Percentiles rank a stretch among this genome's conserved stretches.
These are phyloP conservation scores for Diaporthe ampelina DNA, from an alignment of 2,329 filamentous ascomycete genomes.

Conservation along the genomic window DNA sequence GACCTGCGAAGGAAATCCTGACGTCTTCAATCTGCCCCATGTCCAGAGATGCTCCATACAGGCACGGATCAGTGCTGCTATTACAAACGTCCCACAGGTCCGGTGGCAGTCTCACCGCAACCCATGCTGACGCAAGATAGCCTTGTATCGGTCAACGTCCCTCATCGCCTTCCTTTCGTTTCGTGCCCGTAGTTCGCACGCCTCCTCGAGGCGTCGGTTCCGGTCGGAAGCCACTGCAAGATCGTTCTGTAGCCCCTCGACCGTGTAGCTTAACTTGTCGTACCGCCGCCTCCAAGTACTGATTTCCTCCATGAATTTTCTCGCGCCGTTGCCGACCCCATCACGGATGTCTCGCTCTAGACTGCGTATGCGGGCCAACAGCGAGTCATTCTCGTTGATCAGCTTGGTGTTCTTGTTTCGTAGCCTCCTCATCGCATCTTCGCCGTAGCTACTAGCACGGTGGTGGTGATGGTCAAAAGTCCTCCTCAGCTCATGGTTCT, in stretches of 20 bases:
- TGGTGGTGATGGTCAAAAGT: constrained; percentile 49
- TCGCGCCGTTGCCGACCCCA: constrained; percentile 43
- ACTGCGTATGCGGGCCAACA: constrained; percentile 52
- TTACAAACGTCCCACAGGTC: neutral
- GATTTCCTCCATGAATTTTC: constrained; percentile 46
- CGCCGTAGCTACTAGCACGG: constrained; percentile 47
- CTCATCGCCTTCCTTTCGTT: constrained; percentile 32
- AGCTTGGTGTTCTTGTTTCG: constrained; percentile 52
- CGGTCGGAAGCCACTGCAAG: constrained; percentile 47
- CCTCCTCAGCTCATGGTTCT: constrained; percentile 57
- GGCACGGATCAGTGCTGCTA: neutral
- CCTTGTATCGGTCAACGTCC: constrained; percentile 44
- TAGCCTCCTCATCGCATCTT: constrained; percentile 51
- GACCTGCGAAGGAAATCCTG: constrained; percentile 1
- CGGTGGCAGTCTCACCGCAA: constrained; percentile 28
- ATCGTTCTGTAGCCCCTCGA: constrained; percentile 44
- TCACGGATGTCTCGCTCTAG: constrained; percentile 52
- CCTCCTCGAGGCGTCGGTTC: constrained; percentile 45
- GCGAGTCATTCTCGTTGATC: constrained; percentile 54
- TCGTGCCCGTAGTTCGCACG: constrained; percentile 34
- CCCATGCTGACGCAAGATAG: constrained; percentile 45
- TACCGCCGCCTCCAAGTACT: constrained; percentile 44
- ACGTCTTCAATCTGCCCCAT: constrained; percentile 4
- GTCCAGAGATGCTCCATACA: neutral
- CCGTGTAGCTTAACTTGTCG: constrained; percentile 42